These are phyloP conservation scores for Trypanosoma rangeli DNA, from an alignment of 208 protist genomes.

Conservation along the genomic window DNA sequence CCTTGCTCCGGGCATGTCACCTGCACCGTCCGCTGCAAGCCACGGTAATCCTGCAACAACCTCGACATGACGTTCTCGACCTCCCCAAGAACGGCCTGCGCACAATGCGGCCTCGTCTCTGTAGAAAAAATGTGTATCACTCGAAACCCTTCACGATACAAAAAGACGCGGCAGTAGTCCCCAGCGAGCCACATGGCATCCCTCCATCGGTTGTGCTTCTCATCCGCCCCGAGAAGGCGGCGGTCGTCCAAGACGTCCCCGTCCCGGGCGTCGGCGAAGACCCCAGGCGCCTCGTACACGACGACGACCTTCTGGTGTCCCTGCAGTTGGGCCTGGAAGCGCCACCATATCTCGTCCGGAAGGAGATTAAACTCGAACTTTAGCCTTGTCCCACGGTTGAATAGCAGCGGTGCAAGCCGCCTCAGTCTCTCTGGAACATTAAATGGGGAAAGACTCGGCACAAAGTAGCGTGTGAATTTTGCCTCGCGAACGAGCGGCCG, in stretches of 20 bases:
- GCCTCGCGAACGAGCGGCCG: conserved; percentile 31
- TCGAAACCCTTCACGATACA: conserved; percentile 65
- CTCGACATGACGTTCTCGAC: conserved; percentile 51
- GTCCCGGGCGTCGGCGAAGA: conserved; percentile 40
- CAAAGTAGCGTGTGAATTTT: conserved; percentile 72
- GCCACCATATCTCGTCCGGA: conserved; percentile 86
- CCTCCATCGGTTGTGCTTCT: conserved; percentile 85
- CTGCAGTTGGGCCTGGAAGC: conserved; percentile 76
- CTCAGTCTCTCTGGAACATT: conserved; percentile 47
- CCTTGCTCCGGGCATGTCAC: conserved; percentile 65
- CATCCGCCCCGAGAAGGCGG: conserved; percentile 67
- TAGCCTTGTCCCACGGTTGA: conserved; percentile 73
- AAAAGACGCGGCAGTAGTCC: conserved; percentile 60
- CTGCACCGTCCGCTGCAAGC: conserved; percentile 50
- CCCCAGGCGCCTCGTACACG: conserved; percentile 52
- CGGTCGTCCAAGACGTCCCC: conserved; percentile 56
- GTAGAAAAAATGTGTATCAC: conserved; percentile 61
- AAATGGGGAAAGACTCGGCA: conserved; percentile 76
- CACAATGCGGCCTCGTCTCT: conserved; percentile 45
- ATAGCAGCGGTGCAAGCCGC: conserved; percentile 68
- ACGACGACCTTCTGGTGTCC: conserved; percentile 49
- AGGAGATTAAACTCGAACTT: conserved; percentile 86
- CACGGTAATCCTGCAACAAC: conserved; percentile 73
- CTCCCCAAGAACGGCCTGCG: conserved; percentile 61
- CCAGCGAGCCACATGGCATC: conserved; percentile 85